Evolutionary conservation across 768 basidiomycete genomes (phyloP), one percentile per base, ranked within the genome.

Genomic region (Polyporus arcularius): DNA sequence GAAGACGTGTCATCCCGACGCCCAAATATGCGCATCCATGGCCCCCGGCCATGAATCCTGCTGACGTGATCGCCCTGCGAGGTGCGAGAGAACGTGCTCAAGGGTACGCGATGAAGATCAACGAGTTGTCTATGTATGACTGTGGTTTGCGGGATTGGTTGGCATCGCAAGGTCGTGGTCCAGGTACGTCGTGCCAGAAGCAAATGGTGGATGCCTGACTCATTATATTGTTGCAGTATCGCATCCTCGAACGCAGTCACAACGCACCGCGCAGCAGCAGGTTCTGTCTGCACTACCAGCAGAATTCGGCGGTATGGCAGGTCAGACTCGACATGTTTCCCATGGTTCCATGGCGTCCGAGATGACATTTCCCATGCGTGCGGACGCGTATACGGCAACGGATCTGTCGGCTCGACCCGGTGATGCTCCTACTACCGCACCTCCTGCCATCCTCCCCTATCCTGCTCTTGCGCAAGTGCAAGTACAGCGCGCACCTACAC

Each of bases 131-230:
- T 56, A 76, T 80, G 61, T 86, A 84, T 68, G 89, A 93, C 67
- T 89, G 88, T 65, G 92, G 93, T 35, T 74, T 95, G 54, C 76
- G 77, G 18, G 85, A 89, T n/a, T 96, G 94, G 94, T 73, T 93
- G 28, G 64, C 75, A 41, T 80, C 82, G 57, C 80, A 81, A 57
- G 82, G 74, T 64, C 73, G 77, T 32, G 40, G 12, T 55, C 80
- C 81, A 80, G 81, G 92, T 90, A 51, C 41, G 49, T 55, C 18
- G 11, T 26, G 45, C 9, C 26, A 9, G 8, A 9, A 16, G 10
- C 40, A 15, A 12, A 26, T 45, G 35, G 43, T 60, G 9, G 26
- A 31, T 31, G 9, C 42, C 12, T 7, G 21, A 48, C 39, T 30
- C 7, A 21, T 40, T 14, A 10, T 41, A 21, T 46, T 46, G 45